Evolutionary conservation across 78 protist species (phyloP), one percentile per base, ranked within the genome.

Genomic region (Cyanophora paradoxa): DNA sequence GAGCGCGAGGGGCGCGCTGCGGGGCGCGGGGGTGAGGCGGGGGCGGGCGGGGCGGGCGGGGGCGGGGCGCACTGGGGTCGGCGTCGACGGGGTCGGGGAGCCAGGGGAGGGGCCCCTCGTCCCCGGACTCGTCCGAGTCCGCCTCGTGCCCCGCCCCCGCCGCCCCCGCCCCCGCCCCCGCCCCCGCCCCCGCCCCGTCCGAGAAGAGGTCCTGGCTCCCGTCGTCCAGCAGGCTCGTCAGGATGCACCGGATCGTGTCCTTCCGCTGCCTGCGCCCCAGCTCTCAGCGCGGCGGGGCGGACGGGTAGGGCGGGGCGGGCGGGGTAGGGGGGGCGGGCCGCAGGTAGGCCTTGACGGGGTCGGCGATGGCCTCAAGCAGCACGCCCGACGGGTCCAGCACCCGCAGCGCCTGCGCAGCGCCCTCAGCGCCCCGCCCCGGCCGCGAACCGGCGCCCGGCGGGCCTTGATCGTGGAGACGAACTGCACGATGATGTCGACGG

Each of bases 401-500:
- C 56, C 41, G 71, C 34, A 65, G 71, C 20, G 68, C 68, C 44
- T n/a, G n/a, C n/a, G n/a, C n/a, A n/a, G n/a, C 41, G 58, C 71
- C 71, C 7, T 48, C 19, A 20, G 71, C 56, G 54, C 41, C 71
- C 26, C 37, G 54, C 37, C 26, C 57, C 56, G 37, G 71, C 34
- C 37, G 71, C 20, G 68, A 37, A 2, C n/a, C n/a, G n/a, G n/a
- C n/a, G n/a, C n/a, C n/a, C n/a, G n/a, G n/a, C n/a, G n/a, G n/a
- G n/a, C n/a, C n/a, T 61, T 61, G 50, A 61, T 61, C 42, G 68
- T 37, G 24, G 68, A 61, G 42, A 61, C 34, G 68, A 34, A 61
- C 71, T 65, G 71, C 36, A 54, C 41, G 56, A 65, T 37, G 54
- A 65, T 65, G 71, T 65, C 71, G n/a, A 31, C n/a, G 58, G 71